A percentile compares a stretch with the other conserved stretches of the same genome.
Evolutionary conservation across 148 eudicot genomes (phyloP).

Genomic region (Dysphania ambrosioides): DNA sequence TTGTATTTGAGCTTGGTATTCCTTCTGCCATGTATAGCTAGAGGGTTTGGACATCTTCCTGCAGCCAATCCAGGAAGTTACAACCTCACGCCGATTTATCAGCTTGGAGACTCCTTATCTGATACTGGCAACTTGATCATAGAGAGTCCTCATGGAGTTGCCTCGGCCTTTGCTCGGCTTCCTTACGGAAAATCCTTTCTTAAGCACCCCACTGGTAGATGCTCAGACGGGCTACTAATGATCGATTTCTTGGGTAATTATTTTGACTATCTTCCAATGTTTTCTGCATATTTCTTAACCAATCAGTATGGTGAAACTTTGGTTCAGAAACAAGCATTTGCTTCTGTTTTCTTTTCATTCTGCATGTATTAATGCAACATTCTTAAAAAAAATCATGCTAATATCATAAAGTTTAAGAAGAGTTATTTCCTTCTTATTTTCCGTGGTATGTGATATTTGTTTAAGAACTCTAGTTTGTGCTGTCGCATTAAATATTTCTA

Average conservation of each 20-base stretch:
- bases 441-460: background rate
- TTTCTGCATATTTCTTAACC: background rate
- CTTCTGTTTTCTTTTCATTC: background rate
- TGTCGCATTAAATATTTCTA: background rate
- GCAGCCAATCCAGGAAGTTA: background rate
- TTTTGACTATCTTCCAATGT: background rate
- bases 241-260: constrained; percentile 29
- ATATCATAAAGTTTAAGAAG: background rate
- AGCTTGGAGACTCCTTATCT: constrained; percentile 31
- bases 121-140: constrained; percentile 27
- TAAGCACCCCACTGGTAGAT: constrained; percentile 30
- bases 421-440: background rate
- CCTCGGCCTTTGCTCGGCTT: constrained; percentile 16
- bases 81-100: constrained; percentile 19
- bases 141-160: constrained; percentile 21
- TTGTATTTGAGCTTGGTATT: background rate
- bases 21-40: constrained; percentile 1
- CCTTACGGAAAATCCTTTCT: constrained; percentile 28
- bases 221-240: constrained; percentile 31
- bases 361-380: background rate
- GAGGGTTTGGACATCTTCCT: background rate
- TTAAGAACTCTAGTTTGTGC: background rate
- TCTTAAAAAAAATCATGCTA: background rate
- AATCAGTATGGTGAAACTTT: no score
- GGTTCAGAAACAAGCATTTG: constrained; percentile 1